Conservation (phyloP, 2,329 filamentous ascomycete genomes). For the Neonectria faginata region DNA sequence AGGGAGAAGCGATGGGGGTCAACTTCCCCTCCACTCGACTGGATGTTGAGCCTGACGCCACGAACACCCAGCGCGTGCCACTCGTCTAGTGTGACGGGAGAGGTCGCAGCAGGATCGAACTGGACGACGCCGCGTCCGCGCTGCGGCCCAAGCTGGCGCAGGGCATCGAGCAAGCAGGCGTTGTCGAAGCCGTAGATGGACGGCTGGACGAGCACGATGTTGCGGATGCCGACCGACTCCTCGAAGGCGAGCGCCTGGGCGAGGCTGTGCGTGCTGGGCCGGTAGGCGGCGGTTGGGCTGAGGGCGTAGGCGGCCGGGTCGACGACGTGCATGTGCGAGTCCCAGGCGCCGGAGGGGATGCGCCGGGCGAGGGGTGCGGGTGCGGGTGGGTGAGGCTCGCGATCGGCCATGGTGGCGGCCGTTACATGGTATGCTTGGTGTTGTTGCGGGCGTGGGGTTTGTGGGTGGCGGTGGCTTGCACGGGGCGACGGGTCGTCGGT, state of each 20-base stretch:
- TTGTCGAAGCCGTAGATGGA: slow-evolving; percentile 73
- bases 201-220: slow-evolving; percentile 70
- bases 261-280: slow-evolving; percentile 61
- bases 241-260: slow-evolving; percentile 65
- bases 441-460: not conserved
- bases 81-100: slow-evolving; percentile 53
- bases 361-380: slow-evolving; percentile 20
- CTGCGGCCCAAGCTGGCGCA: slow-evolving; percentile 60
- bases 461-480: not conserved
- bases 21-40: slow-evolving; percentile 61
- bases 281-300: slow-evolving; percentile 61
- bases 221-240: slow-evolving; percentile 60
- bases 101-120: slow-evolving; percentile 61
- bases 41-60: slow-evolving; percentile 69
- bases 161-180: slow-evolving; percentile 66
- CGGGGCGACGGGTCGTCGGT: slow-evolving; percentile 16
- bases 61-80: slow-evolving; percentile 71
- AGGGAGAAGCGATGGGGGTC: slow-evolving; percentile 54
- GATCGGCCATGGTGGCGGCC: slow-evolving; percentile 16
- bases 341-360: slow-evolving; percentile 65
- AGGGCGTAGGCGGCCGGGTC: slow-evolving; percentile 65
- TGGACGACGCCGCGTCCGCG: slow-evolving; percentile 67
- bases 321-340: slow-evolving; percentile 73
- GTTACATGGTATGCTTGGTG: slow-evolving; percentile 12
- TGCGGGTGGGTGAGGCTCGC: not conserved